Evolutionary conservation across 2,329 filamentous ascomycete species (phyloP), one percentile per base, ranked within the genome.

Genomic region (Truncatella angustata): DNA sequence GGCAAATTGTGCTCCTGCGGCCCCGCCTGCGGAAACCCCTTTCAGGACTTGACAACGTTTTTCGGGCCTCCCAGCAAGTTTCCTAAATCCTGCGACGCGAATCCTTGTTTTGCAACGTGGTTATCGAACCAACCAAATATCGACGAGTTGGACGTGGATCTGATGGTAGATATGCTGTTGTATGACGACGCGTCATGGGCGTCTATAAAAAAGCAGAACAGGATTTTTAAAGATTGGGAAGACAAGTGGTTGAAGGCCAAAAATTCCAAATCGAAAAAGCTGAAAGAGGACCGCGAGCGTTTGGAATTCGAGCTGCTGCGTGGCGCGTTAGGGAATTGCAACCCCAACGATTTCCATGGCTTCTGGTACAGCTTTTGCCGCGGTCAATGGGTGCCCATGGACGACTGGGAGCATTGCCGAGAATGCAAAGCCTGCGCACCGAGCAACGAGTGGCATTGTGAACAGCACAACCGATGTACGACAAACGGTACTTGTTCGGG

Each of bases 81-180:
- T 34, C 52, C 63, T 4, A 67, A 63, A 39, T 60, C 63, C 10
- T 68, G 66, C 47, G 61, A 64, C 6, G 61, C 66, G 18, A 67
- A 64, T 40, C 54, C 63, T 4, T 68, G 66, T 52, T 68, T 67
- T 42, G 65, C 65, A 23, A 67, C 63, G 1, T 68, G 66, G 66
- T 54, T 68, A 18, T 63, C 60, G 20, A 66, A 67, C 46, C 66
- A 68, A 32, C 65, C 65, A 12, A 67, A 66, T 36, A 60, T 67
- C 30, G 66, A 67, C 42, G 66, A 68, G 43, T 56, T 68, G 9
- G 65, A 68, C 39, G 54, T 59, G 16, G 66, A 68, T 14, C 52
- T 68, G 18, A 67, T 68, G 64, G 63, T 68, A 20, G 66, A 68
- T 46, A 66, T 68, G 58, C 52, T 68, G 32, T 53, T 67, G 18